Evolutionary conservation across 306 rosid genomes (phyloP).

Genomic region (Alnus glutinosa): DNA sequence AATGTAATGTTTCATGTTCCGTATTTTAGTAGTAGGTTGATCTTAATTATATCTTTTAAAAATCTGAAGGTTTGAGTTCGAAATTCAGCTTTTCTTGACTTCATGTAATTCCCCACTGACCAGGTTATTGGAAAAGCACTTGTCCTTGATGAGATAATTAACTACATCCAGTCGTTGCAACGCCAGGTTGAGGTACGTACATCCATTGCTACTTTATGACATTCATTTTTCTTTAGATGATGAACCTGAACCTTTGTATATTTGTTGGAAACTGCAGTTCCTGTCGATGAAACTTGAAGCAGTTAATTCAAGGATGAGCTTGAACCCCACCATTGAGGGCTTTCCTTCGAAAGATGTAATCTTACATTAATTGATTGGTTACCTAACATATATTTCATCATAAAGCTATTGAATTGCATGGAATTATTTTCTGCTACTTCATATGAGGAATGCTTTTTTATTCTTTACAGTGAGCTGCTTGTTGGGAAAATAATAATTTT

Average conservation of each 20-base stretch:
- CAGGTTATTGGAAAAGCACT: constrained; percentile 95
- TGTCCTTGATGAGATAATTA: constrained; percentile 91
- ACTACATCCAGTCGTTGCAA: constrained; percentile 89
- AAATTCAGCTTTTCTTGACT: not conserved
- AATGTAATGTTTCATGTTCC: constrained; percentile 1
- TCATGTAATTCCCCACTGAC: not conserved
- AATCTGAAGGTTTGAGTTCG: not conserved
- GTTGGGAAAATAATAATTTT: not conserved
- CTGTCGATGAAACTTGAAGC: constrained; percentile 93
- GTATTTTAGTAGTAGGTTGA: not conserved
- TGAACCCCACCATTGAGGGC: constrained; percentile 46
- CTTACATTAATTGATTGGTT: constrained; percentile 9
- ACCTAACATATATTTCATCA: constrained; percentile 5
- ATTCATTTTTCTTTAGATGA: not conserved
- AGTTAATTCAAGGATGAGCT: constrained; percentile 70
- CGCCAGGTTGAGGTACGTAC: constrained; percentile 76
- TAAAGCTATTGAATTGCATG: constrained; percentile 5
- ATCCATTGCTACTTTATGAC: constrained; percentile 6
- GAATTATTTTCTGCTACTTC: not conserved
- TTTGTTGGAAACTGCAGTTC: constrained; percentile 52
- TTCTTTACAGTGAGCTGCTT: not conserved
- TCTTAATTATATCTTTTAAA: not conserved
- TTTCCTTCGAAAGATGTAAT: constrained; percentile 81
- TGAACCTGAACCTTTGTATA: constrained; percentile 24
- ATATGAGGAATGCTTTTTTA: not conserved